Base-by-base conservation (phyloP, 257 asterid genomes). In the Anisodus tanguticus region DNA sequence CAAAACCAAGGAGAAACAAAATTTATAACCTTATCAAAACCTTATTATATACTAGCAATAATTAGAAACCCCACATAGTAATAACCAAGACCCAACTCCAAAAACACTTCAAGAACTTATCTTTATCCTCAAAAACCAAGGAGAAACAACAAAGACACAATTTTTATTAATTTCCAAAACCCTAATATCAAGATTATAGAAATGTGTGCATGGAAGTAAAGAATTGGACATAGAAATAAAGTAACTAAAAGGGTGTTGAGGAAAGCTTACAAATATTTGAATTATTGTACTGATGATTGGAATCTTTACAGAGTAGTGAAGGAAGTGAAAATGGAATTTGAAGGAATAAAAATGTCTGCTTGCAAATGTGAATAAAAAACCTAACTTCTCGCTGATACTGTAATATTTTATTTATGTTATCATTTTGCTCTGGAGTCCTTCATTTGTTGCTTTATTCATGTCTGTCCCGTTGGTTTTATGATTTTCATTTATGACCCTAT, bases 301-400 rank as follows among this genome's bases (percentile, higher is more conserved):
- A 59, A 59, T n/a, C 6, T 88, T 84, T 35, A 90, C 80, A 84
- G 87, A 84, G 31, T 87, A 87, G 87, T 87, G 88, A 87, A 74
- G 66, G 19, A 0, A 22, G 26, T 76, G 81, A 53, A 51, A 51
- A 54, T 76, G 47, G 47, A 19, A 16, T 76, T 76, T 76, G 47
- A 53, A 53, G 64, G 81, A 53, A 76, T 53, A 53, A 76, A 47
- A 26, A 53, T 22, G 49, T 53, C 64, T 53, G 81, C 81, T 13
- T 53, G 84, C 74, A 84, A 83, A 87, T 66, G 84, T 22, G 86
- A 80, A 83, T 79, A 90, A 89, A 92, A 93, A 92, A 97, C 98
- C 98, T 94, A 93, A 91, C 88, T 90, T 89, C 89, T 85, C 91
- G 92, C 95, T 68, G 90, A 87, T 87, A 76, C 89, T 87, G 90